Conservation (phyloP, 2,329 filamentous ascomycete genomes). For the Ascochyta koolunga region DNA sequence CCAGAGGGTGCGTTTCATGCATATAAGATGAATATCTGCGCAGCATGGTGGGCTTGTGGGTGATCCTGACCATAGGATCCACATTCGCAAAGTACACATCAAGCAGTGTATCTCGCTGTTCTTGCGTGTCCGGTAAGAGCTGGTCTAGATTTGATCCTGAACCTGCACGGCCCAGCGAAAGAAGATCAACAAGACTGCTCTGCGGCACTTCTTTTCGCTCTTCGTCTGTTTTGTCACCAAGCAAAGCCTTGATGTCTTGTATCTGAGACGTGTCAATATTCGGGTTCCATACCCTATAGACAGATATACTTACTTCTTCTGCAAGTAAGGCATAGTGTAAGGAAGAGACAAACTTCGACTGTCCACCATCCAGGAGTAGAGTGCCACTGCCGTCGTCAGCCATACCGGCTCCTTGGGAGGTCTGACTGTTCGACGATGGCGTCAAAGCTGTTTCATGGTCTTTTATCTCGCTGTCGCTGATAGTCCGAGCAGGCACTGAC, state of each 20-base stretch:
- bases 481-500: conserved; percentile 22
- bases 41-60: conserved; percentile 40
- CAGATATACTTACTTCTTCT: conserved; percentile 40
- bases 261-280: conserved; percentile 30
- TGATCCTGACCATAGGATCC: conserved; percentile 47
- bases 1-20: conserved; percentile 40
- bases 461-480: conserved; percentile 26
- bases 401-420: conserved; percentile 43
- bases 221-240: conserved; percentile 42
- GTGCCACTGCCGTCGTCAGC: conserved; percentile 47
- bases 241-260: conserved; percentile 47
- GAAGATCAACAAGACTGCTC: conserved; percentile 39
- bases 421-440: conserved; percentile 43
- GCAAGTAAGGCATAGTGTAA: conserved; percentile 49
- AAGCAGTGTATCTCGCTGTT: conserved; percentile 41
- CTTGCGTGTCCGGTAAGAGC: conserved; percentile 39
- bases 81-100: conserved; percentile 45
- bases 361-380: conserved; percentile 44
- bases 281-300: not conserved
- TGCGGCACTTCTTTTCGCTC: conserved; percentile 36
- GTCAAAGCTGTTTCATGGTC: conserved; percentile 33
- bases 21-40: conserved; percentile 38
- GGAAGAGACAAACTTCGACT: conserved; percentile 49
- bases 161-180: conserved; percentile 41
- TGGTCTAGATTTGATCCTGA: conserved; percentile 32